Conservation (phyloP, 768 basidiomycete species). For the Sarcomyxa edulis region DNA sequence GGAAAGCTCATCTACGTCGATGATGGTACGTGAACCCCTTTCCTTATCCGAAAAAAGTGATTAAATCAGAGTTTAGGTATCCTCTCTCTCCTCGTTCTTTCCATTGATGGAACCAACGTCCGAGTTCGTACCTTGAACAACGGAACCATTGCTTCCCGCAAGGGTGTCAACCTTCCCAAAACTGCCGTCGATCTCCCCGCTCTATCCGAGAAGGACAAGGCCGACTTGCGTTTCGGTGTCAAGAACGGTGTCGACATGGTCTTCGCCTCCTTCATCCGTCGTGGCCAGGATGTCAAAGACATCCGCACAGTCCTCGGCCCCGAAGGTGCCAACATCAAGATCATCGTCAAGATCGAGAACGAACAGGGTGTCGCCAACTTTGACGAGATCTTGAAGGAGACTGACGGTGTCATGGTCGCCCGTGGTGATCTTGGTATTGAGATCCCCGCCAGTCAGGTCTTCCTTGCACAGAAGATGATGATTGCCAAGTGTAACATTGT, state of each 20-base stretch:
- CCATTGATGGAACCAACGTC: constrained; percentile 78
- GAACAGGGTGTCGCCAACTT: constrained; percentile 99
- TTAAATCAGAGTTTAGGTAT: constrained; percentile 45
- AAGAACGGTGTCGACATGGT: constrained; percentile 99
- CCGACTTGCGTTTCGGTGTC: constrained; percentile 90
- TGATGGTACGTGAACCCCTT: constrained; percentile 55
- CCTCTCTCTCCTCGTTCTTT: constrained; percentile 86
- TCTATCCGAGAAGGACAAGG: constrained; percentile 97
- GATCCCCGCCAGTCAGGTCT: constrained; percentile 98
- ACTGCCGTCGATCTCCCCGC: constrained; percentile 97
- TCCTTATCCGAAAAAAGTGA: constrained; percentile 1
- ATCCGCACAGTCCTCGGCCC: constrained; percentile 93
- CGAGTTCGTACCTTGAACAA: constrained; percentile 87
- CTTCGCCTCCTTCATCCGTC: constrained; percentile 98
- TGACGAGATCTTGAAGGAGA: constrained; percentile 92
- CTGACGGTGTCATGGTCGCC: constrained; percentile 99
- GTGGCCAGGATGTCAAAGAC: constrained; percentile 88
- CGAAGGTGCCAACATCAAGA: constrained; percentile 93
- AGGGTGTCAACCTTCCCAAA: constrained; percentile 99
- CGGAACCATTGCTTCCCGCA: constrained; percentile 90
- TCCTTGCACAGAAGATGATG: constrained; percentile 99
- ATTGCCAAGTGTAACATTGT: constrained; percentile 98
- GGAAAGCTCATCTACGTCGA: constrained; percentile 98
- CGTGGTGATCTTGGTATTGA: constrained; percentile 99
- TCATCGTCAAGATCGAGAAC: constrained; percentile 99